Conservation (phyloP, 2,329 filamentous ascomycete genomes). For the Aspergillus fumigatus region DNA sequence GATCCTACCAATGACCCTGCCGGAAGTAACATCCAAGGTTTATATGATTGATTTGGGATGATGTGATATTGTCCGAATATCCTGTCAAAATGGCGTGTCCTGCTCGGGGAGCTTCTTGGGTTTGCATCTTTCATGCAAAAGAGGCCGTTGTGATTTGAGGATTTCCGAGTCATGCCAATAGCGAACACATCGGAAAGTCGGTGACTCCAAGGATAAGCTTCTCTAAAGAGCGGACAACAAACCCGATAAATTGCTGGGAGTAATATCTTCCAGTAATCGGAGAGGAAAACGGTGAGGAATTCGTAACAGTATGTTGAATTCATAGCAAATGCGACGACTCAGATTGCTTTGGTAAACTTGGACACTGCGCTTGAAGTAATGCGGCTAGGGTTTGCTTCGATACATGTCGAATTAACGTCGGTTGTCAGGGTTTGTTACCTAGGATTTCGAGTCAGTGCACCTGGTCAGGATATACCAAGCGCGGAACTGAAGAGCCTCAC, state of each 20-base stretch:
- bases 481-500: slow-evolving; percentile 49
- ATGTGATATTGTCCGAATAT: not conserved
- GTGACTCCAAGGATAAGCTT: not conserved
- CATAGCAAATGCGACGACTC: not conserved
- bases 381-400: not conserved
- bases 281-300: not conserved
- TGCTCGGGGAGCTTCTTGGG: not conserved
- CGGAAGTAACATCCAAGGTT: not conserved
- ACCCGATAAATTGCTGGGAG: not conserved
- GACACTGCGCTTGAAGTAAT: not conserved
- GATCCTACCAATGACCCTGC: slow-evolving; percentile 1
- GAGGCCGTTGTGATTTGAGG: not conserved
- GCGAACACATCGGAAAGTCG: not conserved
- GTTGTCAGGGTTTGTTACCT: slow-evolving; percentile 35
- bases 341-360: not conserved
- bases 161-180: not conserved
- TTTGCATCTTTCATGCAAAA: not conserved
- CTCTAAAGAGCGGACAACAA: not conserved
- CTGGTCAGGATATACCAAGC: not conserved
- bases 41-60: not conserved
- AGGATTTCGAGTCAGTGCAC: slow-evolving; percentile 1
- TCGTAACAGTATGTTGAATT: not conserved
- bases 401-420: slow-evolving; percentile 16
- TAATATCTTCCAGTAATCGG: not conserved
- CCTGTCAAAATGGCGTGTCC: not conserved